A percentile compares a stretch with the other conserved stretches of the same genome.
phyloP scores from a whole-genome alignment of 768 basidiomycete species.

The Cyclocybe aegerita region DNA sequence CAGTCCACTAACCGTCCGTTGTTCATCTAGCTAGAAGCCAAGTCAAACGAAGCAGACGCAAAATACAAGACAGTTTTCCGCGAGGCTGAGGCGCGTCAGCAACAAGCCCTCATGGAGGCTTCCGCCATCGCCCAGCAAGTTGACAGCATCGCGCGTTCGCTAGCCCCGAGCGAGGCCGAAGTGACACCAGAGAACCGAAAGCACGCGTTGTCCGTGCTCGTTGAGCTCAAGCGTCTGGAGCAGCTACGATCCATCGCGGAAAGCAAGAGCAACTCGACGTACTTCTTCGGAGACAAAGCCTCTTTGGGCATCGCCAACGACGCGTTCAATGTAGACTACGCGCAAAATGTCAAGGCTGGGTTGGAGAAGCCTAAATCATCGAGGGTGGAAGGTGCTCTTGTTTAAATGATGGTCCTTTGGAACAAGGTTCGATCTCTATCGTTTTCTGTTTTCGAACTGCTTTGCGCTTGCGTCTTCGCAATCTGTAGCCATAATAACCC shows the following conservation, averaged over 20 bases:
- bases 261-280: conserved; percentile 51
- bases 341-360: conserved; percentile 41
- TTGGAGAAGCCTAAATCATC: conserved; percentile 2
- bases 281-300: conserved; percentile 52
- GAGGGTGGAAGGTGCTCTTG: neutral
- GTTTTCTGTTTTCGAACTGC: too few relatives aligned
- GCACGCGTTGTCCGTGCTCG: conserved; percentile 39
- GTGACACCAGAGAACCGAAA: conserved; percentile 33
- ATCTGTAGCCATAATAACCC: too few relatives aligned
- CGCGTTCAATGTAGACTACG: conserved; percentile 49
- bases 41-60: conserved; percentile 56
- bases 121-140: conserved; percentile 49
- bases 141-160: conserved; percentile 40
- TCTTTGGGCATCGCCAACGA: conserved; percentile 32
- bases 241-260: conserved; percentile 52
- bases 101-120: conserved; percentile 46
- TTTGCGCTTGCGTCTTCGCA: too few relatives aligned
- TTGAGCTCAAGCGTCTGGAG: conserved; percentile 50
- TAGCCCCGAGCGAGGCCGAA: conserved; percentile 28
- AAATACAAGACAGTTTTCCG: conserved; percentile 48
- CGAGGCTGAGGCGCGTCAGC: conserved; percentile 49
- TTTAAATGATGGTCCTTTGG: too few relatives aligned
- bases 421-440: too few relatives aligned
- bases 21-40: conserved; percentile 38
- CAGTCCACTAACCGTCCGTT: neutral